These are phyloP conservation scores for Nepenthes mirabilis DNA, from an alignment of 148 eudicot species.

Conservation along the genomic window DNA sequence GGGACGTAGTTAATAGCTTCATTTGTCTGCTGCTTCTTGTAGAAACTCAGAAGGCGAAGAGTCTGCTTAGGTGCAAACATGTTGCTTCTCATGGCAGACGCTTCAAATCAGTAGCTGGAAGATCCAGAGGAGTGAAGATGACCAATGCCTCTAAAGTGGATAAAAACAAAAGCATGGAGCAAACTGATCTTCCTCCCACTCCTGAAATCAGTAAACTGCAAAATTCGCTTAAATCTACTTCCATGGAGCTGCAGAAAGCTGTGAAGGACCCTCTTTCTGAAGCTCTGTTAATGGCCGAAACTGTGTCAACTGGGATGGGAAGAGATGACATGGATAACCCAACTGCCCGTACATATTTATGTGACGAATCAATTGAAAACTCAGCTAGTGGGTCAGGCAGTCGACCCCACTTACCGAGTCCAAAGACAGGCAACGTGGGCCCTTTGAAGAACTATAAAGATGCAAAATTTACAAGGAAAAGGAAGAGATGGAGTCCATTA, in stretches of 20 bases:
- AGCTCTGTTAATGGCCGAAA: conserved; percentile 22
- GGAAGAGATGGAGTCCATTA: conserved; percentile 39
- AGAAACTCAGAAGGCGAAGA: conserved; percentile 16
- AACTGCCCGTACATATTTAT: conserved; percentile 35
- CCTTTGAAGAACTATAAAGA: conserved; percentile 21
- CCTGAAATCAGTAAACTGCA: conserved; percentile 20
- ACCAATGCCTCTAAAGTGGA: conserved; percentile 14
- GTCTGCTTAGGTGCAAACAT: conserved; percentile 25
- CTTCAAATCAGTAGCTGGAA: conserved; percentile 10
- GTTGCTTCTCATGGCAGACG: conserved; percentile 19
- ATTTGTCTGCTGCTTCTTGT: too few species aligned
- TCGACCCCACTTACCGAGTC: conserved; percentile 27
- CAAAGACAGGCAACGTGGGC: conserved; percentile 19
- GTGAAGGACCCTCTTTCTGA: conserved; percentile 49
- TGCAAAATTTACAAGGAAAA: conserved; percentile 16
- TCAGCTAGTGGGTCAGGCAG: conserved; percentile 16
- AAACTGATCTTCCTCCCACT: conserved; percentile 7
- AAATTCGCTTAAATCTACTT: conserved; percentile 30
- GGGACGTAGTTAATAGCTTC: too few species aligned
- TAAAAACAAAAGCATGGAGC: conserved; percentile 3
- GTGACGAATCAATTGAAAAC: conserved; percentile 46
- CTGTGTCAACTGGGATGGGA: conserved; percentile 6
- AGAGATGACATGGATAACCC: conserved; percentile 12
- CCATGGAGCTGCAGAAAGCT: conserved; percentile 27
- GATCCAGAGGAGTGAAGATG: conserved; percentile 38